Evolutionary conservation across 345 rosid genomes (phyloP).

Genomic region (Eucalyptus shirleyi): DNA sequence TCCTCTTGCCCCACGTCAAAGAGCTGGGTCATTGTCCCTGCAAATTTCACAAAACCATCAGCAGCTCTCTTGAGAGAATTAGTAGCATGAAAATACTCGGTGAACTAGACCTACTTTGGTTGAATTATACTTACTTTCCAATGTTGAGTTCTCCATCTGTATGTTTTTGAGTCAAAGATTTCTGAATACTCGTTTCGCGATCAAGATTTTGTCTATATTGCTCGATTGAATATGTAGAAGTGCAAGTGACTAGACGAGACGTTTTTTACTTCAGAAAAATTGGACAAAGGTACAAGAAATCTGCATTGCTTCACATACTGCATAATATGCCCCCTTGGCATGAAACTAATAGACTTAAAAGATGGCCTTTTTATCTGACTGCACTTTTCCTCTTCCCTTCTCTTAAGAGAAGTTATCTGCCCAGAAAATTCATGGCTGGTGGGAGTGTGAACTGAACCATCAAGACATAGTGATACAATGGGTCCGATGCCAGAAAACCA

Average conservation of each 20-base stretch:
- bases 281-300: neutral
- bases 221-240: neutral
- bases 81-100: neutral
- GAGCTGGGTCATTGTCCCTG: conserved; percentile 78
- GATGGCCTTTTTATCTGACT: neutral
- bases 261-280: neutral
- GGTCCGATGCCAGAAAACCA: conserved; percentile 65
- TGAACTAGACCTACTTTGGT: neutral
- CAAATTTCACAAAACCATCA: neutral
- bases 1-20: conserved; percentile 87
- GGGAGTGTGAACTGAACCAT: conserved; percentile 84
- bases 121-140: neutral
- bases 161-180: neutral
- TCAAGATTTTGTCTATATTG: neutral
- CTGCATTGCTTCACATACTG: neutral
- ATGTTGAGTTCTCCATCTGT: neutral
- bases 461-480: conserved; percentile 58
- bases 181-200: neutral
- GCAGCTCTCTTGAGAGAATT: neutral
- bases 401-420: neutral
- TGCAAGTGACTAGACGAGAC: neutral
- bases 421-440: conserved; percentile 94
- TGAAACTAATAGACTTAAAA: neutral
- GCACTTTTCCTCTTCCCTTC: neutral
- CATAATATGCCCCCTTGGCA: neutral